Percentiles rank a stretch among this genome's conserved stretches.
Conservation (phyloP, 2,329 filamentous ascomycete species). For the Rosellinia necatrix region DNA sequence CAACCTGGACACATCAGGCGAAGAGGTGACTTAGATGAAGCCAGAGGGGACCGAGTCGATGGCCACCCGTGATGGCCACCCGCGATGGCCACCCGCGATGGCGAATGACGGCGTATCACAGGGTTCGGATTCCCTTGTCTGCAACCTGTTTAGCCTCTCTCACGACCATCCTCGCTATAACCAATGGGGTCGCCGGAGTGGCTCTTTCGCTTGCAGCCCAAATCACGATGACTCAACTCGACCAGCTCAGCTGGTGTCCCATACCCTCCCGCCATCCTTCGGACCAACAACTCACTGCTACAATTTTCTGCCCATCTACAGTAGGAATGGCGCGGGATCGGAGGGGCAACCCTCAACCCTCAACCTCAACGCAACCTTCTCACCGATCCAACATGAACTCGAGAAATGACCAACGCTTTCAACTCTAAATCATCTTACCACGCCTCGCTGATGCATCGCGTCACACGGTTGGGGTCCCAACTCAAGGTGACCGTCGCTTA, state of each 20-base stretch:
- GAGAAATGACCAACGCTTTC: constrained; percentile 10
- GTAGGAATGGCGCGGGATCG: constrained; percentile 25
- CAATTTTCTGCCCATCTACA: constrained; percentile 9
- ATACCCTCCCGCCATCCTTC: constrained; percentile 10
- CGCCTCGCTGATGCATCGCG: constrained; percentile 7
- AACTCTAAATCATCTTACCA: constrained; percentile 6
- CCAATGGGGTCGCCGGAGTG: constrained; percentile 30
- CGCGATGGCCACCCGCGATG: constrained; percentile 13
- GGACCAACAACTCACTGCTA: neutral
- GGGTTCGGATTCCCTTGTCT: constrained; percentile 28
- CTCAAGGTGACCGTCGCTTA: constrained; percentile 16
- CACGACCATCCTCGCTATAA: constrained; percentile 19
- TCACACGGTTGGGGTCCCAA: constrained; percentile 6
- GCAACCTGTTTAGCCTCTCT: constrained; percentile 33
- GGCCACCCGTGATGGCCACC: constrained; percentile 16
- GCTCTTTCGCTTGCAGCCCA: constrained; percentile 28
- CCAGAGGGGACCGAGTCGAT: constrained; percentile 3
- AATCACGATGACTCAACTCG: constrained; percentile 37
- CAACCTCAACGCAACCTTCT: too few species aligned
- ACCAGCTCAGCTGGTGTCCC: constrained; percentile 23
- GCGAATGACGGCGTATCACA: constrained; percentile 24
- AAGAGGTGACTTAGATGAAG: constrained; percentile 5
- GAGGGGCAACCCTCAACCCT: constrained; percentile 18
- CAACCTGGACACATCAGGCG: constrained; percentile 23
- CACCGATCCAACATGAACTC: constrained; percentile 5